Evolutionary conservation across 1,284 basidiomycete genomes (phyloP).

Genomic region (Coniophora puteana): DNA sequence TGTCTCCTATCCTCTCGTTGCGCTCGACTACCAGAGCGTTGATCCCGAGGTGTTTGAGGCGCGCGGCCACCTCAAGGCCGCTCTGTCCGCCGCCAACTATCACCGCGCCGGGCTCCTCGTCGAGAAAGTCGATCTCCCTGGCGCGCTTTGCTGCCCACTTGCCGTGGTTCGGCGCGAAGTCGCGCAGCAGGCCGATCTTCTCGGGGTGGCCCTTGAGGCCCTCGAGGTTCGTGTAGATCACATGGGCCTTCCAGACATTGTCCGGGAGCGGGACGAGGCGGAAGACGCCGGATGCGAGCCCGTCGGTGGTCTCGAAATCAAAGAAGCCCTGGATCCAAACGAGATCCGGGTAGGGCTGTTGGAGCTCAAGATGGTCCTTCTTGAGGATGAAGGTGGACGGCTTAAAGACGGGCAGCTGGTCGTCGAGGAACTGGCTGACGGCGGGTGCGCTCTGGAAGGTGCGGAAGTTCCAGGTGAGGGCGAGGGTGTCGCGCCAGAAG

Average conservation of each 20-base stretch:
- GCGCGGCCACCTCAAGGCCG: conserved; percentile 35
- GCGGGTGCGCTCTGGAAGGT: conserved; percentile 44
- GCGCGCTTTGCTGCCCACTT: conserved; percentile 36
- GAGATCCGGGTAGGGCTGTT: conserved; percentile 45
- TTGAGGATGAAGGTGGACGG: conserved; percentile 18
- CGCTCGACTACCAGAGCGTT: conserved; percentile 32
- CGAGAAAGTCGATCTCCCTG: conserved; percentile 32
- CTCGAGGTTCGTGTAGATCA: conserved; percentile 31
- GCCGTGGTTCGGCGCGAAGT: conserved; percentile 37
- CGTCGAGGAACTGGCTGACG: conserved; percentile 40
- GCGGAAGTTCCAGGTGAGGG: conserved; percentile 61
- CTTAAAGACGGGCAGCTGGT: conserved; percentile 37
- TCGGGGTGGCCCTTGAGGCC: conserved; percentile 43
- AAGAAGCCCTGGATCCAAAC: conserved; percentile 51
- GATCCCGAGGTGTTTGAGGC: conserved; percentile 34
- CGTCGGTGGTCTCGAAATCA: conserved; percentile 47
- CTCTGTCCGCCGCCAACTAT: conserved; percentile 42
- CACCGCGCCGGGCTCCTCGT: conserved; percentile 30
- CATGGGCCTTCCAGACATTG: conserved; percentile 47
- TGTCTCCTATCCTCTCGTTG: conserved; percentile 25
- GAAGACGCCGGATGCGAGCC: conserved; percentile 43
- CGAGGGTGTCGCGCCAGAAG: conserved; percentile 59
- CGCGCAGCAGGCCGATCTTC: conserved; percentile 33
- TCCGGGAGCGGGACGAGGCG: conserved; percentile 45
- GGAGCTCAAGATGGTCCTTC: conserved; percentile 22